These are phyloP conservation scores for Leishmania guyanensis DNA, from an alignment of 208 protist species.

Conservation along the genomic window DNA sequence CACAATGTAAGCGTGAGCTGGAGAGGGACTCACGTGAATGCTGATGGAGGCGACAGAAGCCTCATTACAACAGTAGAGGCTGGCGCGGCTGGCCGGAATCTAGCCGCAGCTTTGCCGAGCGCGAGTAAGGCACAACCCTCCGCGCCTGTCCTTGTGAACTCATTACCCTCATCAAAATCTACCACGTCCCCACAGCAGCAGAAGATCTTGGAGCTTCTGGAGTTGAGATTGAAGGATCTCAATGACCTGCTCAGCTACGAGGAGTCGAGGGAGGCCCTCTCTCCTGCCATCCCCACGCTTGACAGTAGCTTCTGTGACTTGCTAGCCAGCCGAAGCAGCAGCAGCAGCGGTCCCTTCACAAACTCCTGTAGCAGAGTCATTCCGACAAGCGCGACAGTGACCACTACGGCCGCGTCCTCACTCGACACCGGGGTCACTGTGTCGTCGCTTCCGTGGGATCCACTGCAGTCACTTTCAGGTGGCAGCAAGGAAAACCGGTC, in stretches of 20 bases:
- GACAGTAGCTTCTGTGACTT: neutral
- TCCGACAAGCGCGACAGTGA: neutral
- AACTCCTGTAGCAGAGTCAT: neutral
- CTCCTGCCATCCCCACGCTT: neutral
- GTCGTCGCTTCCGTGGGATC: neutral
- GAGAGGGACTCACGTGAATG: neutral
- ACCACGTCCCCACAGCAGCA: neutral
- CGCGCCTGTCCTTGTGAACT: neutral
- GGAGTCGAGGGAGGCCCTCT: slow-evolving; percentile 26
- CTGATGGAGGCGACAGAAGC: neutral
- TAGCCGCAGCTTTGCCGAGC: neutral
- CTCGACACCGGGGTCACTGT: neutral
- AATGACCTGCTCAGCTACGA: slow-evolving; percentile 28
- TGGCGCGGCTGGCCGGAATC: neutral
- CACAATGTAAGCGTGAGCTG: neutral
- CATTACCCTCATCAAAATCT: neutral
- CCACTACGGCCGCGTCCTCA: slow-evolving; percentile 4
- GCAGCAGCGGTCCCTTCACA: neutral
- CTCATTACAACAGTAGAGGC: neutral
- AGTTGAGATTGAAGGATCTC: slow-evolving; percentile 25
- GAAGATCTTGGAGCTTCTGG: slow-evolving; percentile 11
- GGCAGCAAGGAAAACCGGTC: slow-evolving; percentile 18
- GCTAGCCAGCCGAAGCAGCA: neutral
- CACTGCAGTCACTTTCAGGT: slow-evolving; percentile 1
- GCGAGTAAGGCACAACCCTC: neutral